These are phyloP conservation scores for Phytophthora rubi DNA, from an alignment of 352 stramenopile genomes.

Conservation along the genomic window DNA sequence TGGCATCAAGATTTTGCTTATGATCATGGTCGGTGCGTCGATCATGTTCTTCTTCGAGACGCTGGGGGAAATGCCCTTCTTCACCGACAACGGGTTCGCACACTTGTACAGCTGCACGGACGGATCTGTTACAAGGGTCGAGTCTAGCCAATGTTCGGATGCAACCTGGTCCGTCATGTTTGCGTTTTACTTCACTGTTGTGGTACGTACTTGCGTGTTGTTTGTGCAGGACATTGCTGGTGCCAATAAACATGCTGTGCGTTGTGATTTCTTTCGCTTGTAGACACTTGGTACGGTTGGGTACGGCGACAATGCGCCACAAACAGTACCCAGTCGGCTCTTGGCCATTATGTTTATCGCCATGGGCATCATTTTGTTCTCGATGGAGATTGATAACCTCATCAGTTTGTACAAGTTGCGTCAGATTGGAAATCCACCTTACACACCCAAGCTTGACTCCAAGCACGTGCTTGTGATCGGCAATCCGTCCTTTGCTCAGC, in stretches of 20 bases:
- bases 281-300: slow-evolving; percentile 89
- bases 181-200: slow-evolving; percentile 89
- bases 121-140: slow-evolving; percentile 58
- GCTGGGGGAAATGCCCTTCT: slow-evolving; percentile 84
- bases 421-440: slow-evolving; percentile 83
- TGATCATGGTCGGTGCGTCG: slow-evolving; percentile 83
- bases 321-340: slow-evolving; percentile 83
- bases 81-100: slow-evolving; percentile 78
- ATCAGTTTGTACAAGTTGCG: slow-evolving; percentile 85
- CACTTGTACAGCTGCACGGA: slow-evolving; percentile 80
- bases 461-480: slow-evolving; percentile 84
- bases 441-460: slow-evolving; percentile 66
- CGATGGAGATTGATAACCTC: slow-evolving; percentile 89
- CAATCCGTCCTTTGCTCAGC: slow-evolving; percentile 85
- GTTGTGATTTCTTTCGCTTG: neutral
- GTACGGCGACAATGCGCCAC: slow-evolving; percentile 86
- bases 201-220: slow-evolving; percentile 49
- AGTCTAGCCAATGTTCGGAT: slow-evolving; percentile 51
- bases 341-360: slow-evolving; percentile 91
- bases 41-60: slow-evolving; percentile 91
- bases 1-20: slow-evolving; percentile 80
- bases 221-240: neutral
- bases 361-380: slow-evolving; percentile 88
- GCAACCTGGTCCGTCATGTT: slow-evolving; percentile 91
- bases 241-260: neutral